Evolutionary conservation across 2,329 filamentous ascomycete genomes (phyloP), one percentile per base, ranked within the genome.

Genomic region (Pseudogymnoascus sp.): DNA sequence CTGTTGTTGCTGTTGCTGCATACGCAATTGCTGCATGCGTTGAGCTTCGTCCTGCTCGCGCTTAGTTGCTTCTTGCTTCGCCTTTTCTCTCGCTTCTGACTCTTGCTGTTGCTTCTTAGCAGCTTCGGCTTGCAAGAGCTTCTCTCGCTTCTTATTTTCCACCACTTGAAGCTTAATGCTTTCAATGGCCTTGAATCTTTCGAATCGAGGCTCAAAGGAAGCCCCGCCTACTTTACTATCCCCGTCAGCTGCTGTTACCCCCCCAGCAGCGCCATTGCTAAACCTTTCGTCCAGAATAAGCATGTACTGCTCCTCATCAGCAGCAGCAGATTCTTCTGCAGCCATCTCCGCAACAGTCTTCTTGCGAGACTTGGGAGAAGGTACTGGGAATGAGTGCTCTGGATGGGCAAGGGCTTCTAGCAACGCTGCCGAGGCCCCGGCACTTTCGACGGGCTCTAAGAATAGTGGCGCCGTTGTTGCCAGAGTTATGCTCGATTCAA

Each of bases 291-390:
- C 94, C 75, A 92, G 85, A 21, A 90, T 87, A 59, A 97, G 86
- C 91, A 99, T 94, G 67, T 91, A 95, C 54, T 91, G 84, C 74
- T 99, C 92, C 66, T 91, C 86, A 63, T 92, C 90, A 21, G 92
- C 93, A 0, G 92, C 91, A 63, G 91, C 81, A 0, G 94, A 93
- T 75, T 99, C 92, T 70, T 99, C 94, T 6, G 93, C 93, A 7
- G 91, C 94, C 78, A 97, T 85, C 72, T 99, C 93, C 7, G 94
- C 94, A 15, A 95, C 87, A 0, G 94, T 99, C 64, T 93, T 86
- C 79, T 99, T 97, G 62, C 94, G 82, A 6, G 87, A 87, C 79
- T 96, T 97, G 2, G 92, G 92, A 63, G 88, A 83, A 0, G 94
- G 93, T 8, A 91, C 87, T 44, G 84, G 79, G 58, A 88, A 84